Evolutionary conservation across 208 protist species (phyloP).

Genomic region (Borovskyia barvae): DNA sequence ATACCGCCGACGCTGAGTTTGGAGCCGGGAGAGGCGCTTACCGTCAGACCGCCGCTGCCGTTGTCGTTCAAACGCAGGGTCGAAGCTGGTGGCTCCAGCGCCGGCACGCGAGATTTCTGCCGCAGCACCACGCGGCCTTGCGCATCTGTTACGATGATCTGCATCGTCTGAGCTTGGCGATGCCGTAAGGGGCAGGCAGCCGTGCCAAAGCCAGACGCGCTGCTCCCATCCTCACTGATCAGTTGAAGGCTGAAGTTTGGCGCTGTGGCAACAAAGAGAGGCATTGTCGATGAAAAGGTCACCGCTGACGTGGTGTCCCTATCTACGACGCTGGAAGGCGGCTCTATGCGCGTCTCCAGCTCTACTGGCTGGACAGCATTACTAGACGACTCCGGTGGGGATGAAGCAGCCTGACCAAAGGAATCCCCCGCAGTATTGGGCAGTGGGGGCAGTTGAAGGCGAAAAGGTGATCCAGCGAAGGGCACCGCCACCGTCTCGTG

Average conservation of each 20-base stretch:
- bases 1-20: conserved; percentile 13
- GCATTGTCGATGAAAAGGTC: not conserved
- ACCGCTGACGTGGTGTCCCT: not conserved
- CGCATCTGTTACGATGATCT: conserved; percentile 45
- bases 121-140: conserved; percentile 39
- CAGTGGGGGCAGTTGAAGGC: conserved; percentile 46
- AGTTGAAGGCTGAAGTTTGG: conserved; percentile 56
- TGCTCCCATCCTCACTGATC: conserved; percentile 49
- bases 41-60: conserved; percentile 21
- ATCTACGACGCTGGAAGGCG: not conserved
- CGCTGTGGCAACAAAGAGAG: conserved; percentile 37
- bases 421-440: not conserved
- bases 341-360: conserved; percentile 47
- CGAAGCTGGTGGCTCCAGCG: conserved; percentile 30
- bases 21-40: conserved; percentile 6
- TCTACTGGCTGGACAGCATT: conserved; percentile 17
- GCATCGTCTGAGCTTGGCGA: conserved; percentile 42
- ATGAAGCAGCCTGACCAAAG: not conserved
- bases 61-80: conserved; percentile 34
- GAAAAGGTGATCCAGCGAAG: conserved; percentile 49
- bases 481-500: conserved; percentile 39
- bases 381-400: not conserved
- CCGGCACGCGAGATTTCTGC: conserved; percentile 56
- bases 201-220: conserved; percentile 31
- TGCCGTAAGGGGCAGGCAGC: conserved; percentile 48